A percentile compares a stretch with the other conserved stretches of the same genome.
phyloP scores from a whole-genome alignment of 1,284 basidiomycete species.

The Neolentinus lepideus region DNA sequence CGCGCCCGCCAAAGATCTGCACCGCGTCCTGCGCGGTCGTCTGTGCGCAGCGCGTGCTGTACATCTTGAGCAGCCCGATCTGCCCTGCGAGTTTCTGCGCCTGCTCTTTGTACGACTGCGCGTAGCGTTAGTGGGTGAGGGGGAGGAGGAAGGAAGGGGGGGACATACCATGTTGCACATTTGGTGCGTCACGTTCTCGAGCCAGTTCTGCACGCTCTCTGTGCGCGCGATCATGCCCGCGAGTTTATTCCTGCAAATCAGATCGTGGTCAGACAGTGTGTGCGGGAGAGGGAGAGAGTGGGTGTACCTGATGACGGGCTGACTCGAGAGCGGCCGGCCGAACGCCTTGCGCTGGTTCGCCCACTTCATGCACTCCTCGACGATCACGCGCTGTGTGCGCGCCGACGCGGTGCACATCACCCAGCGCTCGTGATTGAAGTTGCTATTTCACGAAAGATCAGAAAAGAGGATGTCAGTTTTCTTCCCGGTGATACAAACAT shows the following conservation, averaged over 20 bases:
- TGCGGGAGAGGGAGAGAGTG: too few species aligned
- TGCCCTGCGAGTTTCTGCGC: constrained; percentile 33
- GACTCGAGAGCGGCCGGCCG: constrained; percentile 70
- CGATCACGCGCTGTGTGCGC: constrained; percentile 44
- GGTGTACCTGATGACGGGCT: too few species aligned
- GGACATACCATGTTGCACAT: constrained; percentile 78
- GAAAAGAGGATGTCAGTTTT: too few species aligned
- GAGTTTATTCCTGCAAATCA: constrained; percentile 78
- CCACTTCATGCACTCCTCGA: constrained; percentile 78
- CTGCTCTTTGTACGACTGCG: constrained; percentile 31
- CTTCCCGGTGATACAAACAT: too few species aligned
- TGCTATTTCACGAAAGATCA: constrained; percentile 31
- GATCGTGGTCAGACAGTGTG: too few species aligned
- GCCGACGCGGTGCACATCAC: constrained; percentile 65
- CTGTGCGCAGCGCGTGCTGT: constrained; percentile 58
- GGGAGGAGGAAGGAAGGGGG: neutral
- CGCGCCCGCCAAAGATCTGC: constrained; percentile 76
- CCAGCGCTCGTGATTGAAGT: constrained; percentile 72
- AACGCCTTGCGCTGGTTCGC: constrained; percentile 77
- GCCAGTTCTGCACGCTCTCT: constrained; percentile 79
- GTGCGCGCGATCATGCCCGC: constrained; percentile 81
- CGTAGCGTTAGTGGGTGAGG: neutral
- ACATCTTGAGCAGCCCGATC: constrained; percentile 76
- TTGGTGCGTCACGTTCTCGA: constrained; percentile 87
- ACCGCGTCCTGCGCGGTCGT: constrained; percentile 76